These are phyloP conservation scores for Cordyceps tenuipes DNA, from an alignment of 2,329 filamentous ascomycete species.

Conservation along the genomic window DNA sequence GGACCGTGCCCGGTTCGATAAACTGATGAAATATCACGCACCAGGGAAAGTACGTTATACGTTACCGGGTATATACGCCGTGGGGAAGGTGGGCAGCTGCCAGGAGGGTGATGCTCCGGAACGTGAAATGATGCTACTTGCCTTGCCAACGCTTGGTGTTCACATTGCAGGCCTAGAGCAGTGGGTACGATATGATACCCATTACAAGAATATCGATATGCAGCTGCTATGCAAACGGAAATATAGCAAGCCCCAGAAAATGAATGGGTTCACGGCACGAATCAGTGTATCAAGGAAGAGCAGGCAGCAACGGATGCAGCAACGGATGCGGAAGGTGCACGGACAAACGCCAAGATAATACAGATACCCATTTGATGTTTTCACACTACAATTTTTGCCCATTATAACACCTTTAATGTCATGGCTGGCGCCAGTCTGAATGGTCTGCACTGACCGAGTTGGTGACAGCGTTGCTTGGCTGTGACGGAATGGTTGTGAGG, in stretches of 20 bases:
- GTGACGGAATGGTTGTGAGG: not conserved
- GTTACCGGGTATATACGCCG: constrained; percentile 45
- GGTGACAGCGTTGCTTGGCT: not conserved
- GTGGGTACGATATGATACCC: constrained; percentile 41
- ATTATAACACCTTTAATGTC: not conserved
- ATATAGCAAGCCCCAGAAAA: not conserved
- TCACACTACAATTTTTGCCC: not conserved
- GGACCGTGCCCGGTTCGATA: constrained; percentile 28
- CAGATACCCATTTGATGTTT: constrained; percentile 5
- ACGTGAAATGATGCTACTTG: constrained; percentile 33
- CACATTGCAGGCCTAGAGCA: constrained; percentile 37
- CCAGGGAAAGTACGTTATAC: constrained; percentile 49
- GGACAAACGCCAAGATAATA: not conserved
- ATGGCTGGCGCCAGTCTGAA: not conserved
- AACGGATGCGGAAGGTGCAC: not conserved
- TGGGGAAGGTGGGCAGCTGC: constrained; percentile 19
- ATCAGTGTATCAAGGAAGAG: not conserved
- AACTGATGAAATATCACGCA: constrained; percentile 39
- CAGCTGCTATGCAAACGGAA: constrained; percentile 24
- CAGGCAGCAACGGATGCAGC: not conserved
- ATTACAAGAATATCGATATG: constrained; percentile 42
- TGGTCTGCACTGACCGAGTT: not conserved
- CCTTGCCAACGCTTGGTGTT: constrained; percentile 44
- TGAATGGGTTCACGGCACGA: not conserved
- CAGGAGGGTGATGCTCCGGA: not conserved